Conservation (phyloP, 257 asterid species). For the Capsicum baccatum region DNA sequence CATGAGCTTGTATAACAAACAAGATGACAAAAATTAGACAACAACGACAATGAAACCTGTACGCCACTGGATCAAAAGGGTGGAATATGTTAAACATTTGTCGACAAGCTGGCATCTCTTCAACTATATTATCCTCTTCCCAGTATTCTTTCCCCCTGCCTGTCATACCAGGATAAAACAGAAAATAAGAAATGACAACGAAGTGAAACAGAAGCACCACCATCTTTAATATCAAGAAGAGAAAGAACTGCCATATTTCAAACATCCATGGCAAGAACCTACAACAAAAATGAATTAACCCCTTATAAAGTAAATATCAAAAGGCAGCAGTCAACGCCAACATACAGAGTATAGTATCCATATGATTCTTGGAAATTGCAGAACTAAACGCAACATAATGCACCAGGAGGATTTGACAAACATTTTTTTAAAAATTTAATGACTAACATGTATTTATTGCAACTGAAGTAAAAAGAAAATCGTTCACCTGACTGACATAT, state of each 20-base stretch:
- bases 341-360: neutral
- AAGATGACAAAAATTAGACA: conserved; percentile 20
- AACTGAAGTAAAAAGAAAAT: neutral
- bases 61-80: conserved; percentile 98
- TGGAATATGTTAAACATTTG: conserved; percentile 94
- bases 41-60: conserved; percentile 51
- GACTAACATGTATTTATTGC: neutral
- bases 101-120: conserved; percentile 96
- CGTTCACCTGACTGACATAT: neutral
- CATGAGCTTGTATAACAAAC: conserved; percentile 5
- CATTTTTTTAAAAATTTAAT: neutral
- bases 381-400: conserved; percentile 3
- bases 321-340: neutral
- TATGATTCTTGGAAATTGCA: neutral
- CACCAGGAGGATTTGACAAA: conserved; percentile 19
- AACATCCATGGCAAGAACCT: neutral
- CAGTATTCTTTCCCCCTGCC: conserved; percentile 84
- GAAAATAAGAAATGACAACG: conserved; percentile 4
- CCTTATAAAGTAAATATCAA: conserved; percentile 22
- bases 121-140: conserved; percentile 77
- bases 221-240: conserved; percentile 8
- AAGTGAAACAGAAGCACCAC: conserved; percentile 7
- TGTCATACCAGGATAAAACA: conserved; percentile 42
- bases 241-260: neutral
- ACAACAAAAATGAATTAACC: neutral